phyloP scores from a whole-genome alignment of 306 rosid genomes.

The Trifolium fragiferum region DNA sequence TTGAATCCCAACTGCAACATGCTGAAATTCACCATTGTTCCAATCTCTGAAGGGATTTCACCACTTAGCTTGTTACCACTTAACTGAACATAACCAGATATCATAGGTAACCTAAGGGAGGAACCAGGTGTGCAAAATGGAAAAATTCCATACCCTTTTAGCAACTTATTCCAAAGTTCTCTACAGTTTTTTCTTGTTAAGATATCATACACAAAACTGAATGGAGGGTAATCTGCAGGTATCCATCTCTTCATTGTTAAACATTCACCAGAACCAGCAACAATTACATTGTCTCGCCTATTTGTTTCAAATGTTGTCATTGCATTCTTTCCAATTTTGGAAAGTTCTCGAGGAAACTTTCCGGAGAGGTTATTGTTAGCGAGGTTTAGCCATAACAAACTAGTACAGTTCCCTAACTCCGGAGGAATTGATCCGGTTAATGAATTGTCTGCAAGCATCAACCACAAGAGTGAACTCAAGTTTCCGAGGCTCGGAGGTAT shows the following conservation, averaged over 20 bases:
- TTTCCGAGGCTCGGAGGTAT: conserved; percentile 83
- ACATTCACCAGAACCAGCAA: conserved; percentile 88
- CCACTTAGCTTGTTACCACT: conserved; percentile 74
- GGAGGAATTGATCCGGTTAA: conserved; percentile 72
- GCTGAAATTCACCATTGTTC: conserved; percentile 68
- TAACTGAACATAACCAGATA: conserved; percentile 88
- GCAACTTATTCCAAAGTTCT: conserved; percentile 76
- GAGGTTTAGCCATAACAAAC: conserved; percentile 93
- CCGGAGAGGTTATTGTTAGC: conserved; percentile 81
- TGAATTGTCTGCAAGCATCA: conserved; percentile 86
- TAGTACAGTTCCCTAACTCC: conserved; percentile 77
- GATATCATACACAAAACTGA: conserved; percentile 72
- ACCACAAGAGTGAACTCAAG: conserved; percentile 80
- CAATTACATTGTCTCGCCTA: conserved; percentile 30
- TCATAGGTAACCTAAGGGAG: conserved; percentile 43
- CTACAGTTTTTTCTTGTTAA: conserved; percentile 87
- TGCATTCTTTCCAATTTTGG: conserved; percentile 67
- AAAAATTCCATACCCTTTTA: conserved; percentile 77
- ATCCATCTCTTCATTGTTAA: conserved; percentile 91
- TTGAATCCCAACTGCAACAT: conserved; percentile 79
- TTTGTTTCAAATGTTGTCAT: conserved; percentile 64
- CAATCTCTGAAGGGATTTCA: conserved; percentile 71
- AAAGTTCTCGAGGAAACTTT: conserved; percentile 64
- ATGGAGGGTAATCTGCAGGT: conserved; percentile 96
- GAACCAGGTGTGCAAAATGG: conserved; percentile 60